Evolutionary conservation across 2,329 filamentous ascomycete genomes (phyloP), one percentile per base, ranked within the genome.

Genomic region (Coniochaeta sp.): DNA sequence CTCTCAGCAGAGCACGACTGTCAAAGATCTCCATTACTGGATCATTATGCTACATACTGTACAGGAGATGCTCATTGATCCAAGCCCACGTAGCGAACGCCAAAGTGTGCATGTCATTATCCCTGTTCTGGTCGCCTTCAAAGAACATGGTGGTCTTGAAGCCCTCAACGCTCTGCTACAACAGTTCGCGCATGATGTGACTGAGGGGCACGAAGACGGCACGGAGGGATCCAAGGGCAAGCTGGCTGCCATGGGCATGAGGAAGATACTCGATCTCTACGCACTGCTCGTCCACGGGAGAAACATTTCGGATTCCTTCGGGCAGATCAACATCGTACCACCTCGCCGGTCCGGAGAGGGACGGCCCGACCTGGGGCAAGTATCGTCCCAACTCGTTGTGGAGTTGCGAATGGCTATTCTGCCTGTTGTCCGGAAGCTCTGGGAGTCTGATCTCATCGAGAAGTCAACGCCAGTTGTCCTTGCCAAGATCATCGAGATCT

Each of bases 201-300:
- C 73, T 65, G 70, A 72, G 47, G 72, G 74, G n/a, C 62, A 69
- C 61, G 55, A 68, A 19, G 71, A 73, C 17, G 67, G 68, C n/a
- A 78, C 80, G 24, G 81, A 82, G 60, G 69, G 74, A 1, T 76
- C 75, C 1, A 77, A 75, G 64, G 69, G 75, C 31, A 80, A 80
- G 63, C 75, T 84, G 55, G 80, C 83, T 6, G 77, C 77, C 1
- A 77, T 82, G 44, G 83, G 82, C 14, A 84, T 96, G 65, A 92
- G 90, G 71, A 91, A 93, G 66, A 91, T 98, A 34, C 80, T 99
- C 31, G 87, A 89, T 33, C 82, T 98, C 59, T 97, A 95, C 71
- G 78, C 84, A 2, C 81, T 91, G 62, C 80, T 97, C 33, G 87
- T 89, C 58, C 89, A 88, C 62, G 85, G 87, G 11, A 96, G 95